These are phyloP conservation scores for Durio zibethinus DNA, from an alignment of 345 rosid species.

Conservation along the genomic window DNA sequence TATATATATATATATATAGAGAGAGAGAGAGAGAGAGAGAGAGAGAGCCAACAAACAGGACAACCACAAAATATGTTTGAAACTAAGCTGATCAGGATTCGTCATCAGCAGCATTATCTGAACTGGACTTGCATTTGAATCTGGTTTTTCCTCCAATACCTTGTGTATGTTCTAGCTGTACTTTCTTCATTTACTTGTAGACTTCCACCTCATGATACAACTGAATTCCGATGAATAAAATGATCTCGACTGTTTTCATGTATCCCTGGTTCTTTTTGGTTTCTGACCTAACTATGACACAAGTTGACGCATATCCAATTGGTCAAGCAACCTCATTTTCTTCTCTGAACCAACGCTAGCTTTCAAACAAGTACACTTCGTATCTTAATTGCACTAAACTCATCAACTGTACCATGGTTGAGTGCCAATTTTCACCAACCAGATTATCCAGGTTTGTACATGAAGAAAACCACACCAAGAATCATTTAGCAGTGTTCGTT, in stretches of 20 bases:
- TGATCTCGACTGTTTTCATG: background rate
- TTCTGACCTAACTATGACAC: background rate
- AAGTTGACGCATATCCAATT: background rate
- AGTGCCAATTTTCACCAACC: background rate
- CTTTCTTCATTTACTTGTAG: background rate
- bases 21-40: no score
- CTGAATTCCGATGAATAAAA: background rate
- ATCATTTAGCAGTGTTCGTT: no score
- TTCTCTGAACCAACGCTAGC: slow-evolving; percentile 5
- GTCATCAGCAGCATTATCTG: background rate
- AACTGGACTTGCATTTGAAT: background rate
- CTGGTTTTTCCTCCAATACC: background rate
- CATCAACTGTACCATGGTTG: background rate
- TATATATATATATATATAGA: no score
- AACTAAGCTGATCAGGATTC: background rate
- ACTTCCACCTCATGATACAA: background rate
- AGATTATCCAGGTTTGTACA: background rate
- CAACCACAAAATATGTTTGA: no score
- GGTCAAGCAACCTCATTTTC: slow-evolving; percentile 1
- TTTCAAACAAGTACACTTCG: background rate
- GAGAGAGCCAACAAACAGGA: no score
- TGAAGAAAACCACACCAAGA: background rate
- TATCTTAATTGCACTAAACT: background rate
- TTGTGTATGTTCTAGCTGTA: background rate
- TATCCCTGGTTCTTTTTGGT: background rate